phyloP scores from a whole-genome alignment of 352 stramenopile species.

The Phytophthora cryptogea region DNA sequence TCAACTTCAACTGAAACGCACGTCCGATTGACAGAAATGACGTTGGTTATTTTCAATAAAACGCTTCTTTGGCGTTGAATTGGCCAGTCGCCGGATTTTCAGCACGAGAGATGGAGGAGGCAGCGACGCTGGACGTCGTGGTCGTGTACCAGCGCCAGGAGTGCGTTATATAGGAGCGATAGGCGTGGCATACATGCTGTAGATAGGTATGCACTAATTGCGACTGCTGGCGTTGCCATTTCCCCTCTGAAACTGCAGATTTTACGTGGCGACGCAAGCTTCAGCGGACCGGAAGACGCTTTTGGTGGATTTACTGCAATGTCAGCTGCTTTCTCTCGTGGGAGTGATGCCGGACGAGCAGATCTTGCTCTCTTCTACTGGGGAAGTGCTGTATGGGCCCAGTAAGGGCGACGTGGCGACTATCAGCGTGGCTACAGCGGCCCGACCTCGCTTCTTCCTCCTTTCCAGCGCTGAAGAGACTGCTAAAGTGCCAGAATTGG shows the following conservation, averaged over 20 bases:
- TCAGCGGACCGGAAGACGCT: constrained; percentile 33
- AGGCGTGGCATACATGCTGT: not conserved
- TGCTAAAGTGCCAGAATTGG: constrained; percentile 13
- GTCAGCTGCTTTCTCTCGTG: constrained; percentile 70
- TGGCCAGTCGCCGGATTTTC: not conserved
- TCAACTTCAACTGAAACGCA: constrained; percentile 19
- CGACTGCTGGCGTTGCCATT: not conserved
- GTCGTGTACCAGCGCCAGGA: constrained; percentile 64
- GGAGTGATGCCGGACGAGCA: constrained; percentile 64
- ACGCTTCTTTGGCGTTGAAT: constrained; percentile 8
- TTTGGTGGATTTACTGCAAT: constrained; percentile 64
- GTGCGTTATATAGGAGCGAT: constrained; percentile 37
- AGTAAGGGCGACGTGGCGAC: constrained; percentile 19
- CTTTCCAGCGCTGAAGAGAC: constrained; percentile 20
- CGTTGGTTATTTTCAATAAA: constrained; percentile 4
- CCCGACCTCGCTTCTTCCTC: constrained; percentile 48
- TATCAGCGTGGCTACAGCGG: constrained; percentile 15
- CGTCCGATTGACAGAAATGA: constrained; percentile 1
- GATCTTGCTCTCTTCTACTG: constrained; percentile 49
- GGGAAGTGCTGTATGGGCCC: constrained; percentile 42
- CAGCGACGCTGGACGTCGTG: constrained; percentile 38
- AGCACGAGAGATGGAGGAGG: constrained; percentile 15
- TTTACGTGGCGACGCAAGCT: constrained; percentile 42
- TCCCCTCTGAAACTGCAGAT: constrained; percentile 22
- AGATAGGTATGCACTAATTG: constrained; percentile 9